These are phyloP conservation scores for Discostella pseudostelligera DNA, from an alignment of 108 stramenopile species.

Conservation along the genomic window DNA sequence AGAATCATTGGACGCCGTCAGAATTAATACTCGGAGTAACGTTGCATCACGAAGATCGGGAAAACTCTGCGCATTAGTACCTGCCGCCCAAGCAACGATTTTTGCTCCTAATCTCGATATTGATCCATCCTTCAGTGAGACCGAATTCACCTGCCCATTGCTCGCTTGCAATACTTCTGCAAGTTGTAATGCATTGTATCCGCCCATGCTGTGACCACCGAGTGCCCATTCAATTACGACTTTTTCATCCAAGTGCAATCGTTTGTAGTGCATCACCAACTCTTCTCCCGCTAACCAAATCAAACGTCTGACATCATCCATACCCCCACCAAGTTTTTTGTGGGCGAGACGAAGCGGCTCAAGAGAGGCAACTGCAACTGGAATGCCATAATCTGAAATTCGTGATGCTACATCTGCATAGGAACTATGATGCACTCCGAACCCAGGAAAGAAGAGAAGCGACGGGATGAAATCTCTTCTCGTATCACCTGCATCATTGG, in stretches of 20 bases:
- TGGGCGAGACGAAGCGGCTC: constrained; percentile 36
- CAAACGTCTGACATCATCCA: constrained; percentile 24
- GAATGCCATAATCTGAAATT: constrained; percentile 31
- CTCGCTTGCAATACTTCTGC: constrained; percentile 15
- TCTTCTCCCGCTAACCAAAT: constrained; percentile 25
- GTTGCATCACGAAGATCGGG: constrained; percentile 18
- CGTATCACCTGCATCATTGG: not conserved
- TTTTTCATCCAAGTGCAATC: not conserved
- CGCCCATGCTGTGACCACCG: constrained; percentile 40
- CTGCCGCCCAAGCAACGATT: constrained; percentile 33
- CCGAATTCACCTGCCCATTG: constrained; percentile 1
- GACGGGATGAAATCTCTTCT: constrained; percentile 14
- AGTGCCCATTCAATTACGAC: constrained; percentile 29
- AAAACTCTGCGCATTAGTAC: constrained; percentile 9
- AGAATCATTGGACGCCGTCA: constrained; percentile 28
- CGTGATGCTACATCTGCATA: constrained; percentile 28
- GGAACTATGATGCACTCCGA: constrained; percentile 25
- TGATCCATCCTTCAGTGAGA: constrained; percentile 21
- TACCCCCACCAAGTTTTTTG: constrained; percentile 24
- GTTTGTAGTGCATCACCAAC: constrained; percentile 17
- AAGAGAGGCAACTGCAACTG: constrained; percentile 26
- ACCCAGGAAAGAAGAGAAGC: constrained; percentile 38
- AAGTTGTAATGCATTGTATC: constrained; percentile 26
- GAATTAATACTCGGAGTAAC: constrained; percentile 20
- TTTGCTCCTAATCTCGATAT: constrained; percentile 21